These are phyloP conservation scores for Epicoccum sorghinum DNA, from an alignment of 2,329 filamentous ascomycete genomes.

Conservation along the genomic window DNA sequence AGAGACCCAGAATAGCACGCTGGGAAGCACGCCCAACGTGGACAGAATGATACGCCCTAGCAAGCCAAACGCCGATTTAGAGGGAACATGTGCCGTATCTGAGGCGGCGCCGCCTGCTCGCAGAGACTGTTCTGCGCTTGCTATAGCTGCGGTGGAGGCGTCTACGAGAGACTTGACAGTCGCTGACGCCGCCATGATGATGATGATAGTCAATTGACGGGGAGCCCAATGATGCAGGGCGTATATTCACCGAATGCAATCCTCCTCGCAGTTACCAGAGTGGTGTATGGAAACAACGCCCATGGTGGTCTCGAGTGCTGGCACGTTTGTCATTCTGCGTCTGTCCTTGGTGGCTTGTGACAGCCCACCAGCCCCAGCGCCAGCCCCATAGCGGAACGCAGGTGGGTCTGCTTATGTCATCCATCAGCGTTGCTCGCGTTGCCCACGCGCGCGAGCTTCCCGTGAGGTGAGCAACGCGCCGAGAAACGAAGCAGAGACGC, in stretches of 20 bases:
- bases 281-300: constrained; percentile 16
- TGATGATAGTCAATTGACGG: constrained; percentile 7
- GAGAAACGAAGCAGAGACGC: constrained; percentile 12
- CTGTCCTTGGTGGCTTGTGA: constrained; percentile 27
- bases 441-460: constrained; percentile 12
- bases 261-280: constrained; percentile 3
- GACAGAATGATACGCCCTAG: constrained; percentile 58
- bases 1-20: constrained; percentile 75
- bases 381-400: not conserved
- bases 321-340: constrained; percentile 28
- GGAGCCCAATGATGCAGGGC: not conserved
- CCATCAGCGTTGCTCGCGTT: constrained; percentile 11
- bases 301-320: constrained; percentile 25
- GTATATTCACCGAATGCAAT: constrained; percentile 5
- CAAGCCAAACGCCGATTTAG: constrained; percentile 49
- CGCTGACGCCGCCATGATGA: constrained; percentile 35
- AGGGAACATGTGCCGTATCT: constrained; percentile 25
- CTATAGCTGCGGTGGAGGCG: constrained; percentile 28
- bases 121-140: constrained; percentile 4
- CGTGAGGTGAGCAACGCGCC: constrained; percentile 12
- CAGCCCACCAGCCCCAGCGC: not conserved
- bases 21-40: constrained; percentile 61
- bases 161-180: constrained; percentile 28
- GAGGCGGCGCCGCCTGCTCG: not conserved
- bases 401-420: constrained; percentile 18